phyloP scores from a whole-genome alignment of 495 filamentous ascomycete species.

The Ascodesmis nigricans region DNA sequence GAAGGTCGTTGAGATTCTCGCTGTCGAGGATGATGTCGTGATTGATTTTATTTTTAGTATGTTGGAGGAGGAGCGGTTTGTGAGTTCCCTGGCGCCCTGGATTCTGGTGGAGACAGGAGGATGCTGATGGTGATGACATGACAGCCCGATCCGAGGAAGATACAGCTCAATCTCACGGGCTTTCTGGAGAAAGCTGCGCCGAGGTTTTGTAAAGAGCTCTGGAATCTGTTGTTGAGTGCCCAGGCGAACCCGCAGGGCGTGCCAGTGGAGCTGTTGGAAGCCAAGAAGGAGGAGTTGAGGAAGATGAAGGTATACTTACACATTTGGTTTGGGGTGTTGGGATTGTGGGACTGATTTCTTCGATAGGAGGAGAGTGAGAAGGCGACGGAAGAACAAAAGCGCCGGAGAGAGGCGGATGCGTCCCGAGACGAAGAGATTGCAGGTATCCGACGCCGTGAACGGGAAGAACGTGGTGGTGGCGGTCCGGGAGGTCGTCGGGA shows the following conservation, averaged over 20 bases:
- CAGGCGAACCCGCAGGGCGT: slow-evolving; percentile 76
- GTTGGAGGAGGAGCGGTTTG: slow-evolving; percentile 56
- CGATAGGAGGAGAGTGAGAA: slow-evolving; percentile 59
- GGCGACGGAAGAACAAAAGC: slow-evolving; percentile 39
- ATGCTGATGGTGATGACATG: too few relatives aligned
- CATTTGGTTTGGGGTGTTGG: slow-evolving; percentile 3
- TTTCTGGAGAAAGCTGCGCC: slow-evolving; percentile 88
- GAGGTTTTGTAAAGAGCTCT: slow-evolving; percentile 80
- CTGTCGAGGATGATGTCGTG: slow-evolving; percentile 82
- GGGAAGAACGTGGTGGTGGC: slow-evolving; percentile 43
- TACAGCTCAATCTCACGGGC: slow-evolving; percentile 83
- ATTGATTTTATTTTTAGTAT: slow-evolving; percentile 82
- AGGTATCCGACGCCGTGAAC: slow-evolving; percentile 47
- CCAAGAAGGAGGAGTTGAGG: slow-evolving; percentile 82
- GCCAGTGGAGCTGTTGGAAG: slow-evolving; percentile 80
- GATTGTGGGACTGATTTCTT: slow-evolving; percentile 13
- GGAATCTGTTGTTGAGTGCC: slow-evolving; percentile 73
- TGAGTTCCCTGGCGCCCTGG: too few relatives aligned
- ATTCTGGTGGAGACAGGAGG: too few relatives aligned
- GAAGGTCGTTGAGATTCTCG: slow-evolving; percentile 66
- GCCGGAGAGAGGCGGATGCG: slow-evolving; percentile 36
- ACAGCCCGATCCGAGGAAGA: slow-evolving; percentile 81
- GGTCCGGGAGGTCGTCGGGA: slow-evolving; percentile 31
- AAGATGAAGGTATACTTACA: slow-evolving; percentile 55
- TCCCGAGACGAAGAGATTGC: slow-evolving; percentile 38